Percentiles rank a stretch among this genome's conserved stretches.
phyloP scores from a whole-genome alignment of 1,284 basidiomycete species.

The Puccinia coronata region DNA sequence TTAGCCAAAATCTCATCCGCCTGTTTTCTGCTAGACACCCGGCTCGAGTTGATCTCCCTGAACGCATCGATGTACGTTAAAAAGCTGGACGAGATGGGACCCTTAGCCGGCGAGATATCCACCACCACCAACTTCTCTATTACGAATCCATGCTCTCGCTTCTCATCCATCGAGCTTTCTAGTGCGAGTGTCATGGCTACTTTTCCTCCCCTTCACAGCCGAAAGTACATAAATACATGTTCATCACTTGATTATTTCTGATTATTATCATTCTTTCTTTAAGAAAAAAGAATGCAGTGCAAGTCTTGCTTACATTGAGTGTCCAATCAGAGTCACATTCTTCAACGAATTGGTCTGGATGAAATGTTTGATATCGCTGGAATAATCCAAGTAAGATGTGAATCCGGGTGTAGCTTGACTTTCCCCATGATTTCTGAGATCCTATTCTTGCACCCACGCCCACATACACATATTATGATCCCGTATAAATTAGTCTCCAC shows the following conservation, averaged over 20 bases:
- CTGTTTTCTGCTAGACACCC: constrained; percentile 25
- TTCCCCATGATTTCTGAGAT: constrained; percentile 50
- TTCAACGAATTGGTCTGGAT: constrained; percentile 19
- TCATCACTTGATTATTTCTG: background rate
- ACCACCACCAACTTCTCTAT: constrained; percentile 36
- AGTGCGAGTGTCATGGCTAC: constrained; percentile 47
- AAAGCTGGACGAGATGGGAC: constrained; percentile 35
- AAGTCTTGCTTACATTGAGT: constrained; percentile 37
- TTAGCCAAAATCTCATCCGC: constrained; percentile 43
- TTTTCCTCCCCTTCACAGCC: constrained; percentile 45
- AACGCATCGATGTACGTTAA: constrained; percentile 37
- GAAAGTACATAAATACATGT: background rate
- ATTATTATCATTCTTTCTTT: background rate
- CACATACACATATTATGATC: background rate
- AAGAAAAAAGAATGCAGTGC: background rate
- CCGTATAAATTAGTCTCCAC: too few relatives aligned
- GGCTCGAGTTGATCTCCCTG: constrained; percentile 32
- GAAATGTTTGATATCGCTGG: constrained; percentile 40
- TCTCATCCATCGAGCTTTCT: background rate
- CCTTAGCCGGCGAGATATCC: constrained; percentile 45
- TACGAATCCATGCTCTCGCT: background rate
- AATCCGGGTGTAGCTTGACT: constrained; percentile 36
- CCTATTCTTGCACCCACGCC: too few relatives aligned
- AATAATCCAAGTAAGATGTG: constrained; percentile 45
- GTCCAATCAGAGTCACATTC: constrained; percentile 41